Evolutionary conservation across 2,329 filamentous ascomycete genomes (phyloP), one percentile per base, ranked within the genome.

Genomic region (Diaporthe destruens): DNA sequence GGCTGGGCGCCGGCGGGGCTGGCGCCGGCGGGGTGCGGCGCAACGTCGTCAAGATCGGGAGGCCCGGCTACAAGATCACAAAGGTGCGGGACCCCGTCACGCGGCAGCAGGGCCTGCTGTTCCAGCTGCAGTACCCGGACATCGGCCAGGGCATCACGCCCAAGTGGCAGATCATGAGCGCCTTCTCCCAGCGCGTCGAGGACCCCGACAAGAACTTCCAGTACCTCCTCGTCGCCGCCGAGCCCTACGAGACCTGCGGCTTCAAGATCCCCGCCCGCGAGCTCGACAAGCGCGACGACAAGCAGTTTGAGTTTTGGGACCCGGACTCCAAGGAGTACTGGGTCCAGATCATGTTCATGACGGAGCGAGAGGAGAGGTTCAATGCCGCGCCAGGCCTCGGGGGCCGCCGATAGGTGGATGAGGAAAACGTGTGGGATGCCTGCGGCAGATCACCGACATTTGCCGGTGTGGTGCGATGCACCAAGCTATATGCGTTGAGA

Each of bases 311-410:
- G 69, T 98, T 95, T 91, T 99, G 95, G 87, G 96, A 99, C 83
- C 92, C 93, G 74, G 96, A 99, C 82, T 91, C 92, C 75, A 98
- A 97, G 87, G 96, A 98, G 85, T 99, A 97, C 81, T 98, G 95
- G 94, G 90, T 98, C 53, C 96, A 98, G 86, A 89, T 99, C 76
- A 93, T 98, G 87, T 99, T 98, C 85, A 96, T 98, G 89, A 98
- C 96, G 51, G 96, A 99, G 87, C 91, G 96, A 75, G 96, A 98
- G 84, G 96, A 98, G 87, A 88, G 95, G 74, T 98, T 91, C 76
- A 90, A 90, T 65, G 89, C 89, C 23, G 90, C 90, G 69, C 90
- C 90, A 0, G 90, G 90, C 16, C 79, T 92, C 77, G 87, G 86
- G 34, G 85, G 85, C 2, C 80, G 86, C 78, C 80, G 83, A 77